Percentiles rank a stretch among this genome's conserved stretches.
phyloP scores from a whole-genome alignment of 805 yeast species.

The Yamadazyma paraphyllophila region DNA sequence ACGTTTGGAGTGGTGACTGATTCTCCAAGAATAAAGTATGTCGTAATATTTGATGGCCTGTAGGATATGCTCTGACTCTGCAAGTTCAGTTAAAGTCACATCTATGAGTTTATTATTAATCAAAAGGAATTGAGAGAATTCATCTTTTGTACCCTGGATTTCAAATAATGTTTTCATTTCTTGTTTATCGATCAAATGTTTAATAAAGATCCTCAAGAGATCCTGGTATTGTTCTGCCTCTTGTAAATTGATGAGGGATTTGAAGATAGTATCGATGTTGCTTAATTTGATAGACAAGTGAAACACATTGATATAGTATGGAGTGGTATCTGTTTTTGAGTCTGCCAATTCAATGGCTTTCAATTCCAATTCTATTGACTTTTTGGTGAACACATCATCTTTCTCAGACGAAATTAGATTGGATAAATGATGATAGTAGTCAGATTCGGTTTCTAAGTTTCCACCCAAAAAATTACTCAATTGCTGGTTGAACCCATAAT shows the following conservation, averaged over 20 bases:
- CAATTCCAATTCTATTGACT: slow-evolving; percentile 12
- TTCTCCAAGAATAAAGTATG: slow-evolving; percentile 41
- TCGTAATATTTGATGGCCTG: slow-evolving; percentile 35
- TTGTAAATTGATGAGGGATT: slow-evolving; percentile 3
- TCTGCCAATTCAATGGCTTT: slow-evolving; percentile 7
- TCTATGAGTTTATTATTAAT: slow-evolving; percentile 32
- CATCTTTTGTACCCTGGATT: not conserved
- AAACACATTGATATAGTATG: slow-evolving; percentile 11
- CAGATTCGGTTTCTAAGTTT: slow-evolving; percentile 3
- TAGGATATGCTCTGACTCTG: slow-evolving; percentile 28
- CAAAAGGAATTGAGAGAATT: slow-evolving; percentile 16
- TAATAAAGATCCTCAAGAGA: slow-evolving; percentile 23
- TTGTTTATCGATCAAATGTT: slow-evolving; percentile 23
- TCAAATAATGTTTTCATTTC: slow-evolving; percentile 23
- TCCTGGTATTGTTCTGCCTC: not conserved
- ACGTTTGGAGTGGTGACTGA: slow-evolving; percentile 31
- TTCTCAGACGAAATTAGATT: slow-evolving; percentile 1
- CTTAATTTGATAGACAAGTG: slow-evolving; percentile 6
- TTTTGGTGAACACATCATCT: slow-evolving; percentile 3
- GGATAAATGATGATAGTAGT: slow-evolving; percentile 14
- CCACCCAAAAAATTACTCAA: slow-evolving; percentile 7
- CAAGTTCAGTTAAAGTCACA: slow-evolving; percentile 29
- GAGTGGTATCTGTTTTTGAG: not conserved
- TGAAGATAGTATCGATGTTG: slow-evolving; percentile 1
- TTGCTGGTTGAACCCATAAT: slow-evolving; percentile 2